Evolutionary conservation across 192 early-diverging fungal species (phyloP).

Genomic region (Lunasporangiospora selenospora): DNA sequence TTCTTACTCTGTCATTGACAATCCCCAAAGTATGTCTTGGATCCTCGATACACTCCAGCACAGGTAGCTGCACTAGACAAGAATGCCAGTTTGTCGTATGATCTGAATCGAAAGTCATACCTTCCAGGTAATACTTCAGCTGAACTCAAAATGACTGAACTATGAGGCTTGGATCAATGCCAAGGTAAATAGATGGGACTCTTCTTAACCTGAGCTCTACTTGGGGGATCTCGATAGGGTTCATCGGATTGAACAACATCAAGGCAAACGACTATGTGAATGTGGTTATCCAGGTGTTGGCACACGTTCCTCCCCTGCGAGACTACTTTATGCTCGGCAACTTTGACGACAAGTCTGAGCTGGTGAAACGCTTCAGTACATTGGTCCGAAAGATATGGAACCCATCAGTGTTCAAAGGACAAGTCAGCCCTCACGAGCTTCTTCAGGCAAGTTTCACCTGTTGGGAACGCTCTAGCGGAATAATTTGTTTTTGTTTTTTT

Average conservation of each 20-base stretch:
- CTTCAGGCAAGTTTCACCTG: slow-evolving; percentile 66
- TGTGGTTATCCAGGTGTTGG: slow-evolving; percentile 86
- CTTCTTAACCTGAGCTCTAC: neutral
- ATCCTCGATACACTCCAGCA: slow-evolving; percentile 76
- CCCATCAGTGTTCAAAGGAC: slow-evolving; percentile 88
- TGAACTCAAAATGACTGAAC: neutral
- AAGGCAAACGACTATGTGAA: slow-evolving; percentile 97
- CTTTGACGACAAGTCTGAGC: slow-evolving; percentile 55
- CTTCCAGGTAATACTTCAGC: slow-evolving; percentile 64
- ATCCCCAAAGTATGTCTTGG: slow-evolving; percentile 80
- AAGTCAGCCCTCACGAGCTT: slow-evolving; percentile 95
- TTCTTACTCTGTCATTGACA: no score
- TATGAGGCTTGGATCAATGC: no score
- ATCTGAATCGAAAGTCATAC: slow-evolving; percentile 87
- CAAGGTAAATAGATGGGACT: no score
- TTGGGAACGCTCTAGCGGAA: neutral
- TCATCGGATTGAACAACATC: slow-evolving; percentile 93
- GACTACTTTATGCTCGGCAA: slow-evolving; percentile 79
- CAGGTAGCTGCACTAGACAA: slow-evolving; percentile 77
- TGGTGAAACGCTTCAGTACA: slow-evolving; percentile 78
- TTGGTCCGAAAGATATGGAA: slow-evolving; percentile 94
- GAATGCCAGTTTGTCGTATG: slow-evolving; percentile 64
- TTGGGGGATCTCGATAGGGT: slow-evolving; percentile 54
- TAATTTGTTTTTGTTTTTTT: neutral
- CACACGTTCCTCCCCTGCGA: slow-evolving; percentile 86